Base-by-base conservation (phyloP, 2,329 filamentous ascomycete genomes). In the Talaromyces sp. region DNA sequence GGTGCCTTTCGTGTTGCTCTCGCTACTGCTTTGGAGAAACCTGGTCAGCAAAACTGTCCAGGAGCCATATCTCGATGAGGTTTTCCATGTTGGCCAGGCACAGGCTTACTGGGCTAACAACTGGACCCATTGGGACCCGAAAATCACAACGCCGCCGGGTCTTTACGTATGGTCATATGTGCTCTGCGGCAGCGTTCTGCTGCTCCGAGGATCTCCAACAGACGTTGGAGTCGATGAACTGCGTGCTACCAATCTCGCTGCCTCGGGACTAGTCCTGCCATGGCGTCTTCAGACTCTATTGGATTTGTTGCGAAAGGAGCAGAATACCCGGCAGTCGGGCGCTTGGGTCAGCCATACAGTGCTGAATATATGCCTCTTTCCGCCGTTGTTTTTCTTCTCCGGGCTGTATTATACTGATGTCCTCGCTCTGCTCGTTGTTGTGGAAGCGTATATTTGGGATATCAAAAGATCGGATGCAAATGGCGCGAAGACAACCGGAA, bases 321-420 rank as follows among this genome's bases (percentile, higher is more conserved):
- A 62, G 27, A 73, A 72, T 60, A 70, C 62, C 9, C 68, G 72
- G 16, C 67, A 69, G 63, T 60, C 71, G 59, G 65, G 68, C 56
- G 69, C 74, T 16, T 73, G 73, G 68, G 56, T 77, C 53, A 75
- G 72, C 62, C 74, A 76, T 66, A 73, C 72, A 1, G 89, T 89
- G 2, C 70, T 95, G 66, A 96, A 97, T 67, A 85, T 96, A 47
- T 87, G 87, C 18, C 80, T 96, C 0, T 97, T 98, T 65, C 95
- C 95, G 0, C 86, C 93, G 0, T 75, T 99, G 0, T 97, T 96
- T 81, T 99, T 99, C 82, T 99, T 99, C 76, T 95, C 92, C 0
- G 92, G 87, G 0, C 80, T 99, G 7, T 99, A 96, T 75, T 99
- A 99, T 74, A 99, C 95, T 0, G 95, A 99, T 74, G 84, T 97